Percentiles rank a stretch among this genome's conserved stretches.
Evolutionary conservation across 2,329 filamentous ascomycete genomes (phyloP).

Genomic region (Fusarium veterinarium): DNA sequence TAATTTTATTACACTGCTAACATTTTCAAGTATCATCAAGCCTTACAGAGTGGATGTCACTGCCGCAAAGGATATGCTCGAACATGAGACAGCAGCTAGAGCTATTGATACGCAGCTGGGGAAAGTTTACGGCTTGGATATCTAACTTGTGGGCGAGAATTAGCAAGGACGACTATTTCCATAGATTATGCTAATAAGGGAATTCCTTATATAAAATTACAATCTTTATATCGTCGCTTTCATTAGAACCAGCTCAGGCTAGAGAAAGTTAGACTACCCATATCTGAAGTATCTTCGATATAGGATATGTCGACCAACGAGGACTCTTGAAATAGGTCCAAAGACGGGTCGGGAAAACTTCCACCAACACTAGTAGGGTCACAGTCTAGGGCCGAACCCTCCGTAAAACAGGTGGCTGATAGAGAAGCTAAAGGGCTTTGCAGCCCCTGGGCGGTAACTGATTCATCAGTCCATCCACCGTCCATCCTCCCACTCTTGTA

Average conservation of each 20-base stretch:
- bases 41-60: not conserved
- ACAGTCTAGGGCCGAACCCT: not conserved
- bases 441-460: fast-evolving
- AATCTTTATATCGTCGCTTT: not conserved
- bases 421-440: not conserved
- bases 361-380: not conserved
- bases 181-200: not conserved
- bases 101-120: not conserved
- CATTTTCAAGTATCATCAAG: not conserved
- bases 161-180: not conserved
- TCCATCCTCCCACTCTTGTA: fast-evolving
- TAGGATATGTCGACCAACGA: not conserved
- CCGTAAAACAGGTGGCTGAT: not conserved
- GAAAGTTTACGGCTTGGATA: not conserved
- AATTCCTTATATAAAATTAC: not conserved
- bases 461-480: not conserved
- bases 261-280: not conserved
- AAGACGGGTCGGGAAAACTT: not conserved
- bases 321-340: not conserved
- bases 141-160: not conserved
- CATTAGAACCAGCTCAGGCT: not conserved
- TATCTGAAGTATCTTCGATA: not conserved
- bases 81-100: not conserved
- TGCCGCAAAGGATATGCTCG: not conserved
- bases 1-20: not conserved